Evolutionary conservation across 2,329 filamentous ascomycete genomes (phyloP).

Genomic region (Curvularia lunata): DNA sequence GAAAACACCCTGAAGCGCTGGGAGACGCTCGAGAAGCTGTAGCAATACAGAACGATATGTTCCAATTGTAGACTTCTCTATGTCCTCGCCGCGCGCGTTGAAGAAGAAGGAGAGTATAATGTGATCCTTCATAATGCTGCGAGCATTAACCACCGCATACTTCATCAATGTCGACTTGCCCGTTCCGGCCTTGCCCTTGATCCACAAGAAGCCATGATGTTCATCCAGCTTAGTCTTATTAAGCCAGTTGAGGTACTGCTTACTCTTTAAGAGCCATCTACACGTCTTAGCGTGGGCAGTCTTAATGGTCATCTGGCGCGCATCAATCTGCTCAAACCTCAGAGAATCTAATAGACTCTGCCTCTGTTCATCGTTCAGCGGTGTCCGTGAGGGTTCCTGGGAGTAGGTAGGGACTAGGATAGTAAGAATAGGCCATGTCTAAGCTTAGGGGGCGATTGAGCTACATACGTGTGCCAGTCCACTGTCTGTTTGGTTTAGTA

Average conservation of each 20-base stretch:
- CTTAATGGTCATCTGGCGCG: constrained; percentile 48
- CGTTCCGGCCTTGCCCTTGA: constrained; percentile 49
- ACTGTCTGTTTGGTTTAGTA: too few relatives aligned
- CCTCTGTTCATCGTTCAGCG: constrained; percentile 11
- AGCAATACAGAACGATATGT: constrained; percentile 35
- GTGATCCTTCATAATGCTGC: constrained; percentile 16
- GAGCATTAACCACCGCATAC: constrained; percentile 24
- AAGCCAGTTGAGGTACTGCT: constrained; percentile 50
- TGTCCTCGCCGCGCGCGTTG: constrained; percentile 28
- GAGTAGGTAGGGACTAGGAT: background rate
- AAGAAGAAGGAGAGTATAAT: constrained; percentile 34
- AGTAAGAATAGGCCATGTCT: background rate
- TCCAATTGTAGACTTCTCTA: constrained; percentile 33
- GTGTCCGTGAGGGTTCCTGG: background rate
- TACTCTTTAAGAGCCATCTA: constrained; percentile 49
- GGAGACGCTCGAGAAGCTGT: constrained; percentile 32
- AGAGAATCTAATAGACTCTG: constrained; percentile 43
- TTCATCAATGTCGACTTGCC: constrained; percentile 57
- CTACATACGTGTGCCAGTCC: background rate
- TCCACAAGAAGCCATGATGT: constrained; percentile 55
- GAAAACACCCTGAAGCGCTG: constrained; percentile 16
- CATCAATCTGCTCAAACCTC: constrained; percentile 49
- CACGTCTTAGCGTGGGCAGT: constrained; percentile 50
- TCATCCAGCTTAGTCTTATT: constrained; percentile 31
- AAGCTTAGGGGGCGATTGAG: background rate